Percentiles rank a stretch among this genome's conserved stretches.
Evolutionary conservation across 108 stramenopile genomes (phyloP).

Genomic region (Ochromonas danica): DNA sequence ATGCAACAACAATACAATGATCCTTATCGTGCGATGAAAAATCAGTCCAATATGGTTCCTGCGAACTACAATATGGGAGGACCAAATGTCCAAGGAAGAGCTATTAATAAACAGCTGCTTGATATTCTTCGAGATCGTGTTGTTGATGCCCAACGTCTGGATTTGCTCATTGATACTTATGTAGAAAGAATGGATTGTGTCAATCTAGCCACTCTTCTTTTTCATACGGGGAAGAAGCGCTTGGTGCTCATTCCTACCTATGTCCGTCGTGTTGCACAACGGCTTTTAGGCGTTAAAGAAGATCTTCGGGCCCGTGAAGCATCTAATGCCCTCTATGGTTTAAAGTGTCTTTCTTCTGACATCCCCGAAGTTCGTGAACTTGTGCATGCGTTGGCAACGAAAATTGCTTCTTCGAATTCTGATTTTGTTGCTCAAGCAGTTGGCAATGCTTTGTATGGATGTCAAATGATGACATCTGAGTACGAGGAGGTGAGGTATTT

Average conservation of each 20-base stretch:
- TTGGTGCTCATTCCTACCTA: not conserved
- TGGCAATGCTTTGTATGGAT: slow-evolving; percentile 35
- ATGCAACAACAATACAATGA: too few relatives aligned
- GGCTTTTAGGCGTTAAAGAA: not conserved
- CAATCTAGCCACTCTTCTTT: slow-evolving; percentile 6
- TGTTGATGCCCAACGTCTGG: not conserved
- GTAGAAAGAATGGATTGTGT: slow-evolving; percentile 23
- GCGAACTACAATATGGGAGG: too few relatives aligned
- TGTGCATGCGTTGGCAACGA: not conserved
- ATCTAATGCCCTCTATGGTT: slow-evolving; percentile 22
- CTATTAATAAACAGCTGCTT: not conserved
- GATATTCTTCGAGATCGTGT: not conserved
- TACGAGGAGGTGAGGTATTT: slow-evolving; percentile 24
- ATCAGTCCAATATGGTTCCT: too few relatives aligned
- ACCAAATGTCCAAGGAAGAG: slow-evolving; percentile 7
- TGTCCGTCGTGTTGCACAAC: not conserved
- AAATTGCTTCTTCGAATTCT: slow-evolving; percentile 1
- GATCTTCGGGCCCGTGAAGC: slow-evolving; percentile 8
- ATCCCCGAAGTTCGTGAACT: slow-evolving; percentile 23
- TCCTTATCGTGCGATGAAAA: too few relatives aligned
- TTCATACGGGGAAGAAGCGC: slow-evolving; percentile 25
- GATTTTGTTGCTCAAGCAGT: slow-evolving; percentile 32
- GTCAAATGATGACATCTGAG: slow-evolving; percentile 36
- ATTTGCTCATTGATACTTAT: not conserved
- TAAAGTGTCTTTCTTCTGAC: slow-evolving; percentile 9